Base-by-base conservation (phyloP, 768 basidiomycete species). In the Gautieria morchelliformis region DNA sequence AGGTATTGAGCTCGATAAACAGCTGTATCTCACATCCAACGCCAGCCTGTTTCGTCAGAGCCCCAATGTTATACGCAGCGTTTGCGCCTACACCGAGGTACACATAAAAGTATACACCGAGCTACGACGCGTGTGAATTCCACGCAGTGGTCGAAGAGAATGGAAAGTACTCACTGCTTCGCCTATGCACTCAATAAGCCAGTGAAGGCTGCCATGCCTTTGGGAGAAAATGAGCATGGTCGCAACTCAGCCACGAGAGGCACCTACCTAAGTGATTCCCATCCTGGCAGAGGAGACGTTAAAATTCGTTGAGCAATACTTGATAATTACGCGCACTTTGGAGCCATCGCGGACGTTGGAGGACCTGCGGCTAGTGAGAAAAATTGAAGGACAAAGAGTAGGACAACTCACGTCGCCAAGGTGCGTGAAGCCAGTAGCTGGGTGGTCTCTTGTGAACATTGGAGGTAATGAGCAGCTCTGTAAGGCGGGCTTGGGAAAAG, bases 91-190 rank as follows among this genome's bases (percentile, higher is more conserved):
- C 68, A 74, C 79, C 80, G n/a, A 70, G 71, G 58, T 78, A 81
- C 24, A 76, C 75, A 63, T 82, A 85, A 59, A 86, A 68, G 66
- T 83, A 84, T 15, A 79, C 81, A 12, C 83, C 84, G 39, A 81
- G 53, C 82, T 84, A 27, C 59, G 17, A 17, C 7, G 35, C 3
- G 11, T 35, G 35, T 52, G 30, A 20, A 14, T 19, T 15, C 22
- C 33, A 37, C 14, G 24, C 24, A 52, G 5, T 15, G 10, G 4
- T 17, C 27, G 27, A 14, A 20, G 50, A 51, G 37, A 39, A 22
- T 52, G 32, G 20, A 39, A 54, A 33, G 1, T 7, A 65, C 68
- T 65, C 64, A 85, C 83, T 62, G 72, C 69, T 67, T 88, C 86
- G 9, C 83, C 84, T 41, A 85, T 70, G 61, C 78, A 74, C 65